Percentiles rank a stretch among this genome's conserved stretches.
Evolutionary conservation across 2,329 filamentous ascomycete genomes (phyloP).

Genomic region (Aspergillus thermomutatus): DNA sequence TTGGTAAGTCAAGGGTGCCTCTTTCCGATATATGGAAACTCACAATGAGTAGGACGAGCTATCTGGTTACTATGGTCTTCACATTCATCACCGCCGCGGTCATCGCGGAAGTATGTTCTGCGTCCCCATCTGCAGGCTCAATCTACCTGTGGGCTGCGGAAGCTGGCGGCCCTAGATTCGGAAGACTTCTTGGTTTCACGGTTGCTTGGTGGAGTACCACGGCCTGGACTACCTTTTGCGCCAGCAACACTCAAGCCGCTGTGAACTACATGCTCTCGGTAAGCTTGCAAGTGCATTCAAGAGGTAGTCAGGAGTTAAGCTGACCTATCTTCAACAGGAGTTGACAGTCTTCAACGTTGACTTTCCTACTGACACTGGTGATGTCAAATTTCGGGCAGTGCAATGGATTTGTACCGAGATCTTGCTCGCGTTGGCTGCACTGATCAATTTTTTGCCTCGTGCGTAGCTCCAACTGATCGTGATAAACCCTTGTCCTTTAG

Average conservation of each 20-base stretch:
- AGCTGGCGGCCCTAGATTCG: conserved; percentile 53
- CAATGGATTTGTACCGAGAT: conserved; percentile 59
- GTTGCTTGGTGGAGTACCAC: conserved; percentile 64
- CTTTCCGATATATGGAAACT: neutral
- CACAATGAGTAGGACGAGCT: conserved; percentile 50
- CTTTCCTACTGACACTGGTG: conserved; percentile 52
- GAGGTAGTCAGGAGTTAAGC: neutral
- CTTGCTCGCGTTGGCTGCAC: conserved; percentile 48
- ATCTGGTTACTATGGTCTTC: conserved; percentile 58
- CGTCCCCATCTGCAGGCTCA: conserved; percentile 56
- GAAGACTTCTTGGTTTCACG: conserved; percentile 57
- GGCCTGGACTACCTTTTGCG: conserved; percentile 59
- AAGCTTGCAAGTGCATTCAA: conserved; percentile 9
- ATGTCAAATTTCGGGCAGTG: conserved; percentile 57
- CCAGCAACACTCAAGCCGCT: conserved; percentile 52
- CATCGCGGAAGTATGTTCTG: conserved; percentile 60
- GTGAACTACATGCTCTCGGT: conserved; percentile 54
- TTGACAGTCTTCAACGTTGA: conserved; percentile 55
- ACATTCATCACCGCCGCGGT: conserved; percentile 60
- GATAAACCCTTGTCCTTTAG: too few relatives aligned
- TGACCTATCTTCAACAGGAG: conserved; percentile 41
- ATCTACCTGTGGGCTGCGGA: conserved; percentile 63
- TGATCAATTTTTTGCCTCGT: conserved; percentile 53
- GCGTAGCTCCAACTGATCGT: conserved; percentile 16
- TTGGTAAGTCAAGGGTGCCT: conserved; percentile 41